Percentiles rank a stretch among this genome's conserved stretches.
Evolutionary conservation across 2,329 filamentous ascomycete species (phyloP).

Genomic region (Penicillium digitatum): DNA sequence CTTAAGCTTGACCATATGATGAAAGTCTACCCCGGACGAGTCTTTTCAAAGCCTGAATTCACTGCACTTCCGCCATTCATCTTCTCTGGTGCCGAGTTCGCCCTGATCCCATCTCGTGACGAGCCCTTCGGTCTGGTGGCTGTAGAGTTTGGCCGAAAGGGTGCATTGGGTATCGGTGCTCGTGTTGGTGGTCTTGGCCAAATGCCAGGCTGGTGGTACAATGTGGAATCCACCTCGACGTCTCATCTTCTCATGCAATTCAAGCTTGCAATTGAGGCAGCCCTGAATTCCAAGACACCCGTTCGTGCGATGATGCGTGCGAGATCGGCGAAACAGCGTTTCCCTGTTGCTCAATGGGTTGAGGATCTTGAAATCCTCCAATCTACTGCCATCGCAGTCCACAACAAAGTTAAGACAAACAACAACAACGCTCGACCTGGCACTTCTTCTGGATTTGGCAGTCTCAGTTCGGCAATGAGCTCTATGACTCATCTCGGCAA

Average conservation of each 20-base stretch:
- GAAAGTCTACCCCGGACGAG: constrained; percentile 61
- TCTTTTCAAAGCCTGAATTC: constrained; percentile 65
- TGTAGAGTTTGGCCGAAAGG: constrained; percentile 65
- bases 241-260: constrained; percentile 63
- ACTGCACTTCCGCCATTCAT: constrained; percentile 63
- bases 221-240: constrained; percentile 61
- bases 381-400: constrained; percentile 55
- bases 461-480: constrained; percentile 25
- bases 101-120: constrained; percentile 64
- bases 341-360: constrained; percentile 65
- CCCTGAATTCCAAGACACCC: constrained; percentile 55
- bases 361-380: constrained; percentile 62
- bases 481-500: constrained; percentile 14
- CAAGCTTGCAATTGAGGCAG: constrained; percentile 59
- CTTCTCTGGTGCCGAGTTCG: constrained; percentile 65
- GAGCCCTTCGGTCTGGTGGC: constrained; percentile 67
- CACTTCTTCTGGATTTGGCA: constrained; percentile 43
- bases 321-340: constrained; percentile 61
- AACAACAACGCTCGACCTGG: constrained; percentile 31
- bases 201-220: constrained; percentile 70
- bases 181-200: constrained; percentile 63
- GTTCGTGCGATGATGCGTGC: constrained; percentile 61
- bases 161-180: constrained; percentile 63
- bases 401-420: constrained; percentile 41
- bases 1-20: constrained; percentile 62